Percentiles rank a stretch among this genome's conserved stretches.
Conservation (phyloP, 2,329 filamentous ascomycete species). For the Zymoseptoria crescenta region DNA sequence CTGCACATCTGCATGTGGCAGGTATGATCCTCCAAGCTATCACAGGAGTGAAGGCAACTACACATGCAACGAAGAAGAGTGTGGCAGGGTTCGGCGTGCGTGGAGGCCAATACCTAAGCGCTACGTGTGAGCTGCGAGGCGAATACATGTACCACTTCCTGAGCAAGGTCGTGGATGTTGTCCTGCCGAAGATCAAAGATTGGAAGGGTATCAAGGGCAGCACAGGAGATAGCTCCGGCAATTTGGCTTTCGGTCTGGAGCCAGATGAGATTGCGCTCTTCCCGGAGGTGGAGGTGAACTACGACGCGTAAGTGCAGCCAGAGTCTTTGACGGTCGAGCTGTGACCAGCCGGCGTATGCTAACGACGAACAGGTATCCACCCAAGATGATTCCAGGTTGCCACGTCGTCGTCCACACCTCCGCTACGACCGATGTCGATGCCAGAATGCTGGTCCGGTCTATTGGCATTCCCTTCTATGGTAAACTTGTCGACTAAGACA, state of each 20-base stretch:
- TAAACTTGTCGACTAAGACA: slow-evolving; percentile 50
- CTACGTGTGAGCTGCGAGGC: slow-evolving; percentile 69
- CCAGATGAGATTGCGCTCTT: slow-evolving; percentile 72
- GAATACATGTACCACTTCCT: slow-evolving; percentile 85
- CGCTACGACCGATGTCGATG: slow-evolving; percentile 77
- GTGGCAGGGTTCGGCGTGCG: slow-evolving; percentile 70
- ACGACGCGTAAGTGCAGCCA: slow-evolving; percentile 65
- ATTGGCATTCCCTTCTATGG: slow-evolving; percentile 77
- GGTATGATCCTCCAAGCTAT: slow-evolving; percentile 81
- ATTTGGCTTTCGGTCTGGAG: slow-evolving; percentile 73
- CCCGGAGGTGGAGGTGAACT: slow-evolving; percentile 91
- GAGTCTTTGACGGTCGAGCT: background rate
- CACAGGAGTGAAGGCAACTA: slow-evolving; percentile 63
- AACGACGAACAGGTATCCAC: slow-evolving; percentile 48
- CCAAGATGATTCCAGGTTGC: slow-evolving; percentile 75
- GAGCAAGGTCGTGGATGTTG: slow-evolving; percentile 80
- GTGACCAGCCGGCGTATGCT: background rate
- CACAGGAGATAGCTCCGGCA: slow-evolving; percentile 81
- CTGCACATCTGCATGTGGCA: slow-evolving; percentile 69
- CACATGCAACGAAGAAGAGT: slow-evolving; percentile 62
- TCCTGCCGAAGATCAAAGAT: slow-evolving; percentile 92
- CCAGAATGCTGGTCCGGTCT: slow-evolving; percentile 63
- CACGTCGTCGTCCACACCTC: slow-evolving; percentile 78
- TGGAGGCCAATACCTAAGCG: slow-evolving; percentile 62
- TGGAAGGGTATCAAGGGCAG: slow-evolving; percentile 72